Conservation (phyloP, 805 yeast genomes). For the Candida golubevii region DNA sequence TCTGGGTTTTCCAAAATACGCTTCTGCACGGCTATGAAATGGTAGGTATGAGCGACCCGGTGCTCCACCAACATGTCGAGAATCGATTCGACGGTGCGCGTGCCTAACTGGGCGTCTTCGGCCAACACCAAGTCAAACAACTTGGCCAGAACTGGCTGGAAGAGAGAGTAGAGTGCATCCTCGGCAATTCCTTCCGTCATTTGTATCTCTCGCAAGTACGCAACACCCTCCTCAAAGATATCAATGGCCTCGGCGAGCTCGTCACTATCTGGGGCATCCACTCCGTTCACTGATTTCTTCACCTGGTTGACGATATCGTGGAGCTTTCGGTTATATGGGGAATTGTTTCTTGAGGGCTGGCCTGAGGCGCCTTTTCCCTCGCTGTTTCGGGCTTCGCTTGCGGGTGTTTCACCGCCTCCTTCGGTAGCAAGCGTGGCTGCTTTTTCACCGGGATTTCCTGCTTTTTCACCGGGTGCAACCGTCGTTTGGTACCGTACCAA, state of each 20-base stretch:
- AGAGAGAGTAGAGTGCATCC: constrained; percentile 21
- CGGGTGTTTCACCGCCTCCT: background rate
- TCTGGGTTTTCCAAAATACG: constrained; percentile 11
- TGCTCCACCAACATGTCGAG: constrained; percentile 27
- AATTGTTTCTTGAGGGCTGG: constrained; percentile 1
- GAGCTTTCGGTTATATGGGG: constrained; percentile 25
- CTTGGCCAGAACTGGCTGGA: constrained; percentile 25
- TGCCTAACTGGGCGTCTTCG: constrained; percentile 11
- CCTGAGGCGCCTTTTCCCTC: background rate
- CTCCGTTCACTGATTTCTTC: constrained; percentile 19
- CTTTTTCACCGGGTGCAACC: background rate
- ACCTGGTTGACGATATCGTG: constrained; percentile 34
- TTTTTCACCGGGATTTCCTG: background rate
- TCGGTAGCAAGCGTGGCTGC: background rate
- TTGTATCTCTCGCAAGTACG: constrained; percentile 37
- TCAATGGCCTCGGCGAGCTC: constrained; percentile 29
- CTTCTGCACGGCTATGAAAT: constrained; percentile 22
- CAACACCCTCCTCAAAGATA: constrained; percentile 39
- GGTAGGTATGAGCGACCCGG: constrained; percentile 32
- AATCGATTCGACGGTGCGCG: constrained; percentile 14
- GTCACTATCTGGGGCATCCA: constrained; percentile 2
- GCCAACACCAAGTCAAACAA: constrained; percentile 20
- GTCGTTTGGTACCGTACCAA: constrained; percentile 11
- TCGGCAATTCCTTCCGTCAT: constrained; percentile 28
- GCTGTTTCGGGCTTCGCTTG: background rate